Evolutionary conservation across 352 stramenopile species (phyloP).

Genomic region (Phytophthora melonis): DNA sequence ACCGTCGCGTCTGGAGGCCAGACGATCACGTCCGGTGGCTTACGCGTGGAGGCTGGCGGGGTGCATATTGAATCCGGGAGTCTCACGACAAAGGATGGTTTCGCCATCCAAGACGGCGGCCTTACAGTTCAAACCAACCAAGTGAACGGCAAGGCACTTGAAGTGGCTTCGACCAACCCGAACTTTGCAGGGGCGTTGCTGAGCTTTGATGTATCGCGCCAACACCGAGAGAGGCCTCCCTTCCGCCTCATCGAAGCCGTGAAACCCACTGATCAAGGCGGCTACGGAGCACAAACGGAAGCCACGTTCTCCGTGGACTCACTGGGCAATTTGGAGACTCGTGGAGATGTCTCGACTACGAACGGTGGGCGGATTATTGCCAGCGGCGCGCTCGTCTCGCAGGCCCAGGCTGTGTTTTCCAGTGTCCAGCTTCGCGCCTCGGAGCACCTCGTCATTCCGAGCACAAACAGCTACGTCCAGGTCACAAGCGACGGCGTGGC

Average conservation of each 20-base stretch:
- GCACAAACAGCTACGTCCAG: conserved; percentile 75
- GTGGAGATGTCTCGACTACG: conserved; percentile 58
- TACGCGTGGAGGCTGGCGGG: conserved; percentile 64
- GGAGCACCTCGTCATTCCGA: conserved; percentile 55
- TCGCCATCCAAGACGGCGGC: conserved; percentile 70
- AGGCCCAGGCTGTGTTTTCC: conserved; percentile 64
- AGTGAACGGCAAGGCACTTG: conserved; percentile 57
- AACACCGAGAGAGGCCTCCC: conserved; percentile 33
- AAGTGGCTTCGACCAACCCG: conserved; percentile 51
- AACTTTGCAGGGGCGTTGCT: conserved; percentile 67
- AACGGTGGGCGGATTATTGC: conserved; percentile 58
- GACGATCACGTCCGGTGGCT: conserved; percentile 64
- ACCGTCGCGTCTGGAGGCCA: conserved; percentile 66
- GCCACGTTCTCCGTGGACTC: conserved; percentile 60
- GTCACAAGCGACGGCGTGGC: conserved; percentile 61
- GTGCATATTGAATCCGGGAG: conserved; percentile 60
- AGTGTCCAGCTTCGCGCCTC: conserved; percentile 51
- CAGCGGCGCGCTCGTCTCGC: conserved; percentile 58
- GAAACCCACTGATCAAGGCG: conserved; percentile 7
- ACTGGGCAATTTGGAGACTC: conserved; percentile 53
- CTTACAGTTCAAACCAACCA: conserved; percentile 55
- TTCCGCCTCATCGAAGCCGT: conserved; percentile 66
- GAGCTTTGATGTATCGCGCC: conserved; percentile 49
- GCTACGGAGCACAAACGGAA: conserved; percentile 5
- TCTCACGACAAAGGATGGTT: conserved; percentile 64